A percentile compares a stretch with the other conserved stretches of the same genome.
phyloP scores from a whole-genome alignment of 106 monocot genomes.

The Dendrobium huoshanense region DNA sequence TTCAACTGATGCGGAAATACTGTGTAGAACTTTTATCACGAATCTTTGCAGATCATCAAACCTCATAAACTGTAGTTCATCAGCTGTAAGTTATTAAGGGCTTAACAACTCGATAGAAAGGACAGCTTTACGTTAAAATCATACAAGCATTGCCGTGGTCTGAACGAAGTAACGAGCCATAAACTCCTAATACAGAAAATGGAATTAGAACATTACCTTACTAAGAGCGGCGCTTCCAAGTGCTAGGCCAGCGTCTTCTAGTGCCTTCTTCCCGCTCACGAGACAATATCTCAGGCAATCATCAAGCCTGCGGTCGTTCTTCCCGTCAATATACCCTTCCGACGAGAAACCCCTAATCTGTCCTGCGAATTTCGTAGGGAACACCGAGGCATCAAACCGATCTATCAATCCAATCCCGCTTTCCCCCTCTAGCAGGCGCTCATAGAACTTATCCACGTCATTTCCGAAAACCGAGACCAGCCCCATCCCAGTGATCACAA shows the following conservation, averaged over 20 bases:
- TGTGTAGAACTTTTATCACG: no score
- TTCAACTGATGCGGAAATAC: no score
- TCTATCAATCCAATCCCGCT: slow-evolving; percentile 86
- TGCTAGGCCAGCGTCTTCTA: slow-evolving; percentile 55
- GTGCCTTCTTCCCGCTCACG: slow-evolving; percentile 92
- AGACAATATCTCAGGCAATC: slow-evolving; percentile 71
- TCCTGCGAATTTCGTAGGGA: slow-evolving; percentile 84
- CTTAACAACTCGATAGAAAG: background rate
- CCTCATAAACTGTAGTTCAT: background rate
- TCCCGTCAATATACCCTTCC: slow-evolving; percentile 87
- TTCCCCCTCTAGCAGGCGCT: slow-evolving; percentile 67
- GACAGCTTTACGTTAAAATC: background rate
- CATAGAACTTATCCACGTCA: slow-evolving; percentile 83
- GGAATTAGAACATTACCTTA: slow-evolving; percentile 28
- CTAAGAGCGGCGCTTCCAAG: slow-evolving; percentile 24
- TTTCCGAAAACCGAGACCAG: slow-evolving; percentile 93
- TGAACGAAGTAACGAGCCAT: background rate
- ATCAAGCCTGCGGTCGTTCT: slow-evolving; percentile 80
- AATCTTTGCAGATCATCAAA: background rate
- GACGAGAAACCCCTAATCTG: slow-evolving; percentile 80
- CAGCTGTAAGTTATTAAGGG: background rate
- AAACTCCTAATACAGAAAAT: background rate
- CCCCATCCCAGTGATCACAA: slow-evolving; percentile 95
- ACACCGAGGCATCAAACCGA: slow-evolving; percentile 82
- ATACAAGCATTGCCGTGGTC: background rate